Conservation (phyloP, 176 grass and related monocot genomes). For the Eremochloa ophiuroides region DNA sequence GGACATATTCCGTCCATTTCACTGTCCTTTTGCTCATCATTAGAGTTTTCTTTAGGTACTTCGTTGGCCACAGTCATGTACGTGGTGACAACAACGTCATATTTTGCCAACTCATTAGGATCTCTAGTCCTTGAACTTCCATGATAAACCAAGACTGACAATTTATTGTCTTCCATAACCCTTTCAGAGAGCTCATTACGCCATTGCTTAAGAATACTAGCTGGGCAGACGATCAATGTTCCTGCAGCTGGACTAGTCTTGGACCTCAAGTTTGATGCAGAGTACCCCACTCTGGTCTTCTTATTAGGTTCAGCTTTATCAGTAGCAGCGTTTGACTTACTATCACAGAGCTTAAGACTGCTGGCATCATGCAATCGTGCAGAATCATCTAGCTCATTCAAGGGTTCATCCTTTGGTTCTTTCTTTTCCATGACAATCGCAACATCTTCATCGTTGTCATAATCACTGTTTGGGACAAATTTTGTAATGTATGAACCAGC, state of each 20-base stretch:
- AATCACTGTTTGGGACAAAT: constrained; percentile 48
- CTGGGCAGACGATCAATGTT: constrained; percentile 83
- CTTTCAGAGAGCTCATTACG: constrained; percentile 68
- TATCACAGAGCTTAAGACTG: not conserved
- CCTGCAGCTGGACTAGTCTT: constrained; percentile 56
- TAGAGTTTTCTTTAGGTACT: constrained; percentile 65
- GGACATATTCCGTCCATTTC: constrained; percentile 28
- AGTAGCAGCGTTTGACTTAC: not conserved
- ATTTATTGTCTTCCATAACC: constrained; percentile 55
- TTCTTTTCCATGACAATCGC: constrained; percentile 13
- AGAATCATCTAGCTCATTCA: not conserved
- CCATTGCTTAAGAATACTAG: constrained; percentile 93
- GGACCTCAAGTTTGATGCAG: constrained; percentile 24
- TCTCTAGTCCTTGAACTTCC: constrained; percentile 75
- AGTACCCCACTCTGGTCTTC: constrained; percentile 13
- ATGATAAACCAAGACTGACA: constrained; percentile 90
- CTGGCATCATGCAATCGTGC: not conserved
- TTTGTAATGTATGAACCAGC: constrained; percentile 31
- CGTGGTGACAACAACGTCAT: constrained; percentile 87
- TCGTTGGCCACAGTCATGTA: constrained; percentile 84
- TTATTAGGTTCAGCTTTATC: constrained; percentile 38
- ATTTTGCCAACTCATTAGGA: constrained; percentile 72
- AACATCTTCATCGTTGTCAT: constrained; percentile 51
- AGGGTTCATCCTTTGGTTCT: constrained; percentile 17
- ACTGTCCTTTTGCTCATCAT: constrained; percentile 48